Percentiles rank a stretch among this genome's conserved stretches.
Evolutionary conservation across 495 filamentous ascomycete genomes (phyloP).

Genomic region (Daldinia caldariorum): DNA sequence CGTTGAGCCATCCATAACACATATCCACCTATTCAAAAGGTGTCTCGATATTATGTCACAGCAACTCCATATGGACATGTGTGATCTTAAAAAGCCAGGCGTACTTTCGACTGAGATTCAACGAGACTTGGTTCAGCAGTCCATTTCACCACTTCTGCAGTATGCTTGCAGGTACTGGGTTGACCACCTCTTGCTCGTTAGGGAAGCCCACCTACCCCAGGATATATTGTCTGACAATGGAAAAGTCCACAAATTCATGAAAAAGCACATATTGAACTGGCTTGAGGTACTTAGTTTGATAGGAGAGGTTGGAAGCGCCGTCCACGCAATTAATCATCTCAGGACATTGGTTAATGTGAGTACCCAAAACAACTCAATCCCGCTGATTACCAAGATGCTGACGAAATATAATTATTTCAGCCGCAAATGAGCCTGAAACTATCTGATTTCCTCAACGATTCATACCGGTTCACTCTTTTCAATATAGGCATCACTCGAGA

Average conservation of each 20-base stretch:
- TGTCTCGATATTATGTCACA: conserved; percentile 27
- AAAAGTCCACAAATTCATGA: conserved; percentile 10
- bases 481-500: conserved; percentile 5
- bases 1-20: conserved; percentile 1
- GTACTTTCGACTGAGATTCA: conserved; percentile 1
- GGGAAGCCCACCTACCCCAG: background rate
- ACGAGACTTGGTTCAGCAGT: background rate
- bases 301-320: conserved; percentile 8
- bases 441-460: conserved; percentile 14
- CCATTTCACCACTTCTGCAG: conserved; percentile 17
- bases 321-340: background rate
- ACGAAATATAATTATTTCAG: conserved; percentile 8
- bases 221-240: conserved; percentile 3
- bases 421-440: background rate
- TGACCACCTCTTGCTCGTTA: conserved; percentile 12
- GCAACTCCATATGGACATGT: conserved; percentile 22
- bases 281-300: conserved; percentile 22
- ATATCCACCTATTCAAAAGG: conserved; percentile 9
- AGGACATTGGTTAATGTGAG: conserved; percentile 2
- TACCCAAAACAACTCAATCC: too few relatives aligned
- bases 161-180: conserved; percentile 31
- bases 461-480: conserved; percentile 3
- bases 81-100: conserved; percentile 17
- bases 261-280: conserved; percentile 13
- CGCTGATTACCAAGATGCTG: too few relatives aligned